These are phyloP conservation scores for Vanrija sp. DNA, from an alignment of 1,284 basidiomycete genomes.

Conservation along the genomic window DNA sequence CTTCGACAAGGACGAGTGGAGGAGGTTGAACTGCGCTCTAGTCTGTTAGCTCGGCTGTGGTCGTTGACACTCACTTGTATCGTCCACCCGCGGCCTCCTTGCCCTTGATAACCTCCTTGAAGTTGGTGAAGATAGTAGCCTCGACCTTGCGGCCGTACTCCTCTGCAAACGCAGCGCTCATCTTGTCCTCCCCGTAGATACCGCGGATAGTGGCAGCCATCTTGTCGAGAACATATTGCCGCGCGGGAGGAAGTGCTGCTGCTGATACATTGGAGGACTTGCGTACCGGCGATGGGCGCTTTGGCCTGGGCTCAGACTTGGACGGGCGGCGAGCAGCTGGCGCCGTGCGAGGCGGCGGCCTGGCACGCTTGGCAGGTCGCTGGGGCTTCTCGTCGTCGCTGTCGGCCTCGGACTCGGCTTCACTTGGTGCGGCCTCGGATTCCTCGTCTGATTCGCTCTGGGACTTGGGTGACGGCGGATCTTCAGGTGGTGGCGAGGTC, in stretches of 20 bases:
- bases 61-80: constrained; percentile 40
- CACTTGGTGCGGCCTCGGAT: constrained; percentile 5
- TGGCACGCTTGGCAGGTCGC: not conserved
- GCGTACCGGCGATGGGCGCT: not conserved
- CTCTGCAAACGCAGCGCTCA: constrained; percentile 17
- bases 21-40: constrained; percentile 41
- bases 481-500: not conserved
- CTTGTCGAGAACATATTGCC: constrained; percentile 35
- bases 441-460: not conserved
- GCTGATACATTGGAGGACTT: not conserved
- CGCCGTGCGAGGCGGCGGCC: constrained; percentile 6
- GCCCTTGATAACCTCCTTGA: constrained; percentile 34
- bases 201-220: constrained; percentile 19
- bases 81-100: constrained; percentile 35
- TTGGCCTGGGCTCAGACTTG: not conserved
- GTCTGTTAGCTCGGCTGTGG: constrained; percentile 3
- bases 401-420: constrained; percentile 1
- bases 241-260: constrained; percentile 27
- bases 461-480: not conserved
- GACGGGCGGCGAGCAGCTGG: not conserved
- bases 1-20: constrained; percentile 30
- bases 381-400: not conserved
- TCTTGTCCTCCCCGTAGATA: constrained; percentile 24
- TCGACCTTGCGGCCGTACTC: constrained; percentile 31
- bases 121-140: constrained; percentile 25